Evolutionary conservation across 139 green algal species (phyloP).

Genomic region (Auxenochlorella protothecoides): DNA sequence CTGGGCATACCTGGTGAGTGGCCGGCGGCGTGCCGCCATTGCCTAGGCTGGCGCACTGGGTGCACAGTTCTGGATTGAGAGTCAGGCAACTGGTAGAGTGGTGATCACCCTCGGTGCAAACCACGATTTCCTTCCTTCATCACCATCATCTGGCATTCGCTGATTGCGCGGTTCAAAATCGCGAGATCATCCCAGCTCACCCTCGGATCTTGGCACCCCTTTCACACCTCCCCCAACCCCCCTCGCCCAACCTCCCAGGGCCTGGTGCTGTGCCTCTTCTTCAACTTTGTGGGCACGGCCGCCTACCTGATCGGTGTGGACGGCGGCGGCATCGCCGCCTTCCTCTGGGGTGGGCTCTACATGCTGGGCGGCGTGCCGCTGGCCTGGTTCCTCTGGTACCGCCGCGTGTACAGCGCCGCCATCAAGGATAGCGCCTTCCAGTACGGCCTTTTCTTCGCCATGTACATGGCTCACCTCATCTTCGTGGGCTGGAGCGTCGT

Average conservation of each 20-base stretch:
- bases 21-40: not conserved
- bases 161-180: too few species aligned
- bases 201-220: too few species aligned
- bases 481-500: constrained; percentile 45
- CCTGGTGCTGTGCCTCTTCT: constrained; percentile 33
- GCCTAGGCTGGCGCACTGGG: too few species aligned
- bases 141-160: too few species aligned
- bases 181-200: too few species aligned
- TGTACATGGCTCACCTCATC: constrained; percentile 35
- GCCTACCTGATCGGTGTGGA: constrained; percentile 19
- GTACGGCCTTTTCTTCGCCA: constrained; percentile 34
- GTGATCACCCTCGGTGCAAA: too few species aligned
- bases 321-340: constrained; percentile 13
- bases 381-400: constrained; percentile 42
- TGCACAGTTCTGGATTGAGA: not conserved
- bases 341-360: constrained; percentile 35
- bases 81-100: too few species aligned
- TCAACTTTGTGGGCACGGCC: constrained; percentile 31
- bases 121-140: too few species aligned
- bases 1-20: constrained; percentile 30
- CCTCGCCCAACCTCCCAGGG: constrained; percentile 5
- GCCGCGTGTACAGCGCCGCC: constrained; percentile 41
- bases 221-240: too few species aligned
- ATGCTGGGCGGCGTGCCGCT: constrained; percentile 30
- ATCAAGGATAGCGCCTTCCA: constrained; percentile 43